Evolutionary conservation across 495 filamentous ascomycete species (phyloP), one percentile per base, ranked within the genome.

Genomic region (Hapsidospora chrysogenum): DNA sequence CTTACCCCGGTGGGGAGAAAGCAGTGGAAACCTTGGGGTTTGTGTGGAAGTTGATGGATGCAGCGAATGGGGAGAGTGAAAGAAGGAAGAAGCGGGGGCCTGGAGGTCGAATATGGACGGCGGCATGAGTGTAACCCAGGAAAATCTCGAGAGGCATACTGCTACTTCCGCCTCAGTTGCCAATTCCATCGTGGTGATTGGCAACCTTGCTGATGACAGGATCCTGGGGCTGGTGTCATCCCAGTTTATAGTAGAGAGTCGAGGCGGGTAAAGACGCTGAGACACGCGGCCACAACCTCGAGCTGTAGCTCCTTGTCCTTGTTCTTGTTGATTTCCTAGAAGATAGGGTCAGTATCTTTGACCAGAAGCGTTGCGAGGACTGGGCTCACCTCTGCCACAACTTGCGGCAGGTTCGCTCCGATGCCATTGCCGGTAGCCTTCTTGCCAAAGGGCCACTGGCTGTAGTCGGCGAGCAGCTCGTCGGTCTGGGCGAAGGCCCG

Each of bases 401-500:
- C 79, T 56, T 85, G 78, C n/a, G 79, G 79, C 49, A 96, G 50
- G 54, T 96, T 97, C 47, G 85, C 82, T n/a, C 85, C 89, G 38
- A 93, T 82, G 13, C 82, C 82, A 34, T 74, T 75, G 26, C 72
- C 75, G 19, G 76, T 76, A 3, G 83, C 58, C 49, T 80, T 75
- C 58, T 74, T 77, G 26, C 71, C 84, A 60, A 97, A 97, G 3
- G 89, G 89, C 76, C 76, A 96, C 61, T 97, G 92, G 37, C 82
- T 89, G 56, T 92, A 97, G 48, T 97, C 87, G 10, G 81, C 80
- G 30, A 97, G 61, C 37, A 97, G 60, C 60, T 97, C 89, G 56
- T 97, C 92, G 17, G 93, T 89, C 66, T 94, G 87, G 6, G 83
- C 81, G 54, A 96, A 96, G 2, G 89, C 87, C 44, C 86, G 64